phyloP scores from a whole-genome alignment of 305 asterid species.

The Striga hermonthica region DNA sequence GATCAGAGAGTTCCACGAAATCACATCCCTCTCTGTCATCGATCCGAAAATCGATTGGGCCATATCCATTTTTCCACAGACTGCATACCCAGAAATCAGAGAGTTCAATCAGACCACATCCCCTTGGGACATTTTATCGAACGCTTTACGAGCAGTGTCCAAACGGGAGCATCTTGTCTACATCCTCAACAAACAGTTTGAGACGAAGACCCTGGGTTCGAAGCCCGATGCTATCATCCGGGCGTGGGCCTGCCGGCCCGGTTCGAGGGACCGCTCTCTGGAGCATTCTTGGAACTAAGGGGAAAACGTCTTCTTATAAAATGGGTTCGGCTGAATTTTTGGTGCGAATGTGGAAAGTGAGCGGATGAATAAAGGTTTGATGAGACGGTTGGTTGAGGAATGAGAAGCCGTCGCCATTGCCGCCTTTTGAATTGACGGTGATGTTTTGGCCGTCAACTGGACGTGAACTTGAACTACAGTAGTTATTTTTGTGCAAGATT shows the following conservation, averaged over 20 bases:
- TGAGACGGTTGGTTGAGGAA: slow-evolving; percentile 32
- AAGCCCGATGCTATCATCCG: slow-evolving; percentile 64
- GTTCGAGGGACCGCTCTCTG: slow-evolving; percentile 40
- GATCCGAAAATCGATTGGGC: slow-evolving; percentile 49
- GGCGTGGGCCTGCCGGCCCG: slow-evolving; percentile 75
- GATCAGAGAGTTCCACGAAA: slow-evolving; percentile 83
- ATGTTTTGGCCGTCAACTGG: slow-evolving; percentile 13
- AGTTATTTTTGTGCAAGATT: too few relatives aligned
- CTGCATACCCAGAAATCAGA: slow-evolving; percentile 61
- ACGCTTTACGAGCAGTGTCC: slow-evolving; percentile 54
- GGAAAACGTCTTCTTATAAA: slow-evolving; percentile 54
- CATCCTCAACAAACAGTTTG: slow-evolving; percentile 73
- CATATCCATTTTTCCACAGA: slow-evolving; percentile 39
- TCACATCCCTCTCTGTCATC: slow-evolving; percentile 72
- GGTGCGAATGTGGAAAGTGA: slow-evolving; percentile 35
- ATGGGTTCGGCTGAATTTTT: slow-evolving; percentile 28
- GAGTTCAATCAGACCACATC: slow-evolving; percentile 74
- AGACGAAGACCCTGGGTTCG: slow-evolving; percentile 66
- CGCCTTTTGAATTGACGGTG: slow-evolving; percentile 44
- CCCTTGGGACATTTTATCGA: slow-evolving; percentile 60
- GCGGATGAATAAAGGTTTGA: slow-evolving; percentile 16
- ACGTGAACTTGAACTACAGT: neutral
- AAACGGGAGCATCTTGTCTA: slow-evolving; percentile 51
- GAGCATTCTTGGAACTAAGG: slow-evolving; percentile 72
- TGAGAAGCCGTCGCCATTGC: slow-evolving; percentile 41